Evolutionary conservation across 208 protist genomes (phyloP), one percentile per base, ranked within the genome.

Genomic region (Wallacemonas sp.): DNA sequence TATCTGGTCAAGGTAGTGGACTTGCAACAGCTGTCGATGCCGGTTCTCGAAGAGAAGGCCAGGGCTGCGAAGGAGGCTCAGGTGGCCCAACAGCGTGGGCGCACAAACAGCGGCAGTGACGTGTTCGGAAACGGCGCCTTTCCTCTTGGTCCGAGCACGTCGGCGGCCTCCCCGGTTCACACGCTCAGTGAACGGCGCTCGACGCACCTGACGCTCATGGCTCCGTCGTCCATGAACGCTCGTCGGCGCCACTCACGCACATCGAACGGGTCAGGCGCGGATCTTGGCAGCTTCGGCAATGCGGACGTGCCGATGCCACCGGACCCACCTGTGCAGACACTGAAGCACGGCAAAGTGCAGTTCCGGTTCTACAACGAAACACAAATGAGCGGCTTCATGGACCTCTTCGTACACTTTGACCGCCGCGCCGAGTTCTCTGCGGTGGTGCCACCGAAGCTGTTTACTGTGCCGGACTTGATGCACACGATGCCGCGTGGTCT

Each of bases 361-460:
- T 81, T 91, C 24, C 71, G 80, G 29, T 58, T 91, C 19, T 91
- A 83, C 74, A 94, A 94, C 58, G 80, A 76, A 33, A 90, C 83
- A 1, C 55, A 50, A 34, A 64, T 77, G 46, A 88, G 84, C 53
- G 73, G 82, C 26, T 94, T 85, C 58, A 41, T 94, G 13, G 88
- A 94, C 61, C 42, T 94, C 21, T 91, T 63, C 62, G 66, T 94
- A 13, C 53, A 61, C 6, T 81, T 94, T 27, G 88, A 94, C 73
- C 72, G 69, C 3, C 77, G 88, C 38, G 54, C 83, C 0, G 84
- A 94, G 70, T 88, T 94, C 39, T 73, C 83, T 8, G 68, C 88
- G 0, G 62, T 44, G 8, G 66, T 70, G 22, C 79, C 80, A 59
- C 88, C 82, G 27, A 45, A 79, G 24, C 68, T 87, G n/a, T 72